A percentile compares a stretch with the other conserved stretches of the same genome.
phyloP scores from a whole-genome alignment of 140 eudicot species.

The Cichorium intybus region DNA sequence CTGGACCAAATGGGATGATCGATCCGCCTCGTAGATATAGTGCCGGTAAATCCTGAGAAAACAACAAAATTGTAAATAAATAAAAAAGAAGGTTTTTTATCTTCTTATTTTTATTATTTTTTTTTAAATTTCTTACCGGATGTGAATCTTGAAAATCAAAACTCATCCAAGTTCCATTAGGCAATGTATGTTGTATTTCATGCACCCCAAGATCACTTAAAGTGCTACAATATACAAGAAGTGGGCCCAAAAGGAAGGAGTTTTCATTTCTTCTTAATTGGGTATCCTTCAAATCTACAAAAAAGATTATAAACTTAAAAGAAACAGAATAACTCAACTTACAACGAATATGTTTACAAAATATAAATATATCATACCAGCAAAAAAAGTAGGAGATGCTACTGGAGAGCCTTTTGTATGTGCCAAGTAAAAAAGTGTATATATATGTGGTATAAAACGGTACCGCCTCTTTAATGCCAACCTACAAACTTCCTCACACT shows the following conservation, averaged over 20 bases:
- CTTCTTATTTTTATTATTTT: neutral
- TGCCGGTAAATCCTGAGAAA: slow-evolving; percentile 80
- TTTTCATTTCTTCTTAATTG: slow-evolving; percentile 57
- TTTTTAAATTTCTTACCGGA: slow-evolving; percentile 54
- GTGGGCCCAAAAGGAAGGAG: slow-evolving; percentile 86
- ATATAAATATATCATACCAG: slow-evolving; percentile 46
- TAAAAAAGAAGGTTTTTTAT: neutral
- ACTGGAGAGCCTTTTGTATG: slow-evolving; percentile 88
- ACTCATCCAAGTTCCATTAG: slow-evolving; percentile 79
- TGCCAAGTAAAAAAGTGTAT: slow-evolving; percentile 85
- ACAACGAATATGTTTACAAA: neutral
- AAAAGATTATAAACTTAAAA: slow-evolving; percentile 9
- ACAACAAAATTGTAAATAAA: slow-evolving; percentile 2
- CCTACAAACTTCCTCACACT: slow-evolving; percentile 97
- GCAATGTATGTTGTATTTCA: slow-evolving; percentile 58
- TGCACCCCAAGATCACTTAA: slow-evolving; percentile 47
- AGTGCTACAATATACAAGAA: slow-evolving; percentile 80
- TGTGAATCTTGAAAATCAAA: slow-evolving; percentile 93
- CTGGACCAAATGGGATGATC: slow-evolving; percentile 69
- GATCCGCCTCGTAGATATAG: slow-evolving; percentile 87
- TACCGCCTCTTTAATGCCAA: slow-evolving; percentile 89
- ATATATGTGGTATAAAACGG: slow-evolving; percentile 84
- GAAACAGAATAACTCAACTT: neutral
- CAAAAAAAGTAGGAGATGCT: slow-evolving; percentile 77
- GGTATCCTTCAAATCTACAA: slow-evolving; percentile 68